Base-by-base conservation (phyloP, 345 rosid species). In the Populus ilicifolia region DNA sequence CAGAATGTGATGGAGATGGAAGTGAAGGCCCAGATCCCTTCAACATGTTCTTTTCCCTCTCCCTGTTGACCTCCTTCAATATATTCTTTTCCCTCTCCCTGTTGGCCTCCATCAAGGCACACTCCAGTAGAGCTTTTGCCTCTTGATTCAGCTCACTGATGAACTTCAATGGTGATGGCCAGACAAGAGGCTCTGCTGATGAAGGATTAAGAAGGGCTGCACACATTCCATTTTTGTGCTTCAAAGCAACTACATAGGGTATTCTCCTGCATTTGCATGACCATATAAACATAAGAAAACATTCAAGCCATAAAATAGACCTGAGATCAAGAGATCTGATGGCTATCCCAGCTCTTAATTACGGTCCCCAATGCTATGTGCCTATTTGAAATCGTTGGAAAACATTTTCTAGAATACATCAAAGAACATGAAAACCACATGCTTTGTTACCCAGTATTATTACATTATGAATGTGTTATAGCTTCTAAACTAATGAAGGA, bases 141-240 rank as follows among this genome's bases (percentile, higher is more conserved):
- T 94, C 99, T 6, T 87, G 89, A 70, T 92, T 88, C 70, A 96
- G 92, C 81, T 96, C 99, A 21, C 96, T 89, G 79, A 96, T 94
- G 89, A 96, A 96, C 81, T 96, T 96, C 65, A 96, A 86, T 18
- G 99, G 98, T 0, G 98, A 88, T 38, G 99, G 99, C 99, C 99
- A 96, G 48, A 96, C 97, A 27, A 96, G 92, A 70, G 97, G 99
- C 82, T 91, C 99, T 20, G 98, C 96, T 4, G 99, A 91, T 21
- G 96, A 82, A 9, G 99, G 99, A 75, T 96, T 91, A 52, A 96
- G 82, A 80, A 96, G 82, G 5, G 98, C 97, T 1, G 96, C 96
- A 86, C 97, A 93, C n/a, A 89, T 89, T 83, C 90, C 89, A 52
- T 96, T 93, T 78, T 88, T 92, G 82, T 88, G 85, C 83, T 89